Evolutionary conservation across 371 early-diverging fungal species (phyloP).

Genomic region (Parasitella parasitica): DNA sequence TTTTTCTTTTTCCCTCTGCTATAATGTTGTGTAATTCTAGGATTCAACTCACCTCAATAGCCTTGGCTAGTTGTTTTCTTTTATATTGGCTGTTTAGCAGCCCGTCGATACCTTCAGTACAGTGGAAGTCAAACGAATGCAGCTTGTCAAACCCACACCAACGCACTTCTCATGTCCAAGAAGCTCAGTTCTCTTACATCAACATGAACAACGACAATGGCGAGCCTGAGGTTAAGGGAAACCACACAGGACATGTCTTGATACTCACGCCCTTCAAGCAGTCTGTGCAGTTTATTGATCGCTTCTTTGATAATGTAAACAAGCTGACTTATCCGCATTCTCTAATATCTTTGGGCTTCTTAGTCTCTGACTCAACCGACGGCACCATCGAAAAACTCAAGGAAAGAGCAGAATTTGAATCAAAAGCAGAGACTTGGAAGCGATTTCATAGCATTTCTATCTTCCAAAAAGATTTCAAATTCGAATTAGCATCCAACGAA

Average conservation of each 20-base stretch:
- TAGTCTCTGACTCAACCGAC: conserved; percentile 55
- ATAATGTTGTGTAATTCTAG: conserved; percentile 27
- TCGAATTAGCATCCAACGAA: conserved; percentile 45
- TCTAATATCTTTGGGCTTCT: conserved; percentile 66
- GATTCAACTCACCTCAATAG: conserved; percentile 19
- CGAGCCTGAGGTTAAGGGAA: background rate
- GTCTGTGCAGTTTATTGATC: conserved; percentile 57
- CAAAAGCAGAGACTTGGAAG: conserved; percentile 23
- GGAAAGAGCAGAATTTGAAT: conserved; percentile 21
- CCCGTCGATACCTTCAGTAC: background rate
- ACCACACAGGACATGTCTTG: conserved; percentile 33
- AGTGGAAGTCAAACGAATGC: background rate
- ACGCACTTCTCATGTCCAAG: background rate
- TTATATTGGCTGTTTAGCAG: conserved; percentile 23
- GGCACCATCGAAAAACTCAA: conserved; percentile 44
- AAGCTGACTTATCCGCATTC: conserved; percentile 62
- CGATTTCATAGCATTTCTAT: conserved; percentile 55
- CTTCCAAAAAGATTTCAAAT: conserved; percentile 58
- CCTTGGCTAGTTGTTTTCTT: conserved; percentile 20
- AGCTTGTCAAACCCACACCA: background rate
- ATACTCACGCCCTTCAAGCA: conserved; percentile 72
- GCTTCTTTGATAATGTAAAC: conserved; percentile 59
- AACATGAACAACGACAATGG: conserved; percentile 17
- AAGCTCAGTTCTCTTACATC: conserved; percentile 13
- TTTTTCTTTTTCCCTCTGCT: background rate